A percentile compares a stretch with the other conserved stretches of the same genome.
phyloP scores from a whole-genome alignment of 2,329 filamentous ascomycete genomes.

The Beauveria bassiana region DNA sequence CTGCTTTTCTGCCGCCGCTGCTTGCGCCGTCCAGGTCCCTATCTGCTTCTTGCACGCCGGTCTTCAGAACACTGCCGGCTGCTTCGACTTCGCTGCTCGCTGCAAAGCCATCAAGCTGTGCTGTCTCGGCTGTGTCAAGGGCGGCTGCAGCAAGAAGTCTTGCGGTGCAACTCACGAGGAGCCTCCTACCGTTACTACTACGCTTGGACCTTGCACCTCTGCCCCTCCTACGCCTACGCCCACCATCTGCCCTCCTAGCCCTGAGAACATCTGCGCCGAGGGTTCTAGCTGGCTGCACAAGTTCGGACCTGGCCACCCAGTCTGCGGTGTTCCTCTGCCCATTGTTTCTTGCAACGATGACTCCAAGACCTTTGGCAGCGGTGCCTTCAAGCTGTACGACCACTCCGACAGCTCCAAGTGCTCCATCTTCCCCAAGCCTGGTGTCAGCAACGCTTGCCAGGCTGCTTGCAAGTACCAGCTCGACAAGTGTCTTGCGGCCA shows the following conservation, averaged over 20 bases:
- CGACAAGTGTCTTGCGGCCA: not conserved
- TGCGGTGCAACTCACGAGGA: not conserved
- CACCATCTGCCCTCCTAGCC: slow-evolving; percentile 5
- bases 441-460: slow-evolving; percentile 6
- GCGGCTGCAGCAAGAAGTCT: slow-evolving; percentile 4
- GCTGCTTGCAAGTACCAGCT: slow-evolving; percentile 10
- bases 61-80: not conserved
- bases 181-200: slow-evolving; percentile 1
- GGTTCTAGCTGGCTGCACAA: slow-evolving; percentile 7
- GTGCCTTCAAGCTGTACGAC: slow-evolving; percentile 8
- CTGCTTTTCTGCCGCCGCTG: not conserved
- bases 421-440: slow-evolving; percentile 3
- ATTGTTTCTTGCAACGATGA: slow-evolving; percentile 7
- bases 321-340: slow-evolving; percentile 9
- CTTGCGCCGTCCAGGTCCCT: not conserved
- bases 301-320: slow-evolving; percentile 4
- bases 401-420: not conserved
- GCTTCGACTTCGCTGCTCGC: slow-evolving; percentile 4
- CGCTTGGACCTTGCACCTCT: not conserved
- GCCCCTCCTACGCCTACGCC: not conserved
- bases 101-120: slow-evolving; percentile 3
- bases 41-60: slow-evolving; percentile 6
- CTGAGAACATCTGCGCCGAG: slow-evolving; percentile 8
- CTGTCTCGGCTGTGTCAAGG: slow-evolving; percentile 1
- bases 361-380: not conserved